Conservation (phyloP, 768 basidiomycete species). For the Lactarius sp. region DNA sequence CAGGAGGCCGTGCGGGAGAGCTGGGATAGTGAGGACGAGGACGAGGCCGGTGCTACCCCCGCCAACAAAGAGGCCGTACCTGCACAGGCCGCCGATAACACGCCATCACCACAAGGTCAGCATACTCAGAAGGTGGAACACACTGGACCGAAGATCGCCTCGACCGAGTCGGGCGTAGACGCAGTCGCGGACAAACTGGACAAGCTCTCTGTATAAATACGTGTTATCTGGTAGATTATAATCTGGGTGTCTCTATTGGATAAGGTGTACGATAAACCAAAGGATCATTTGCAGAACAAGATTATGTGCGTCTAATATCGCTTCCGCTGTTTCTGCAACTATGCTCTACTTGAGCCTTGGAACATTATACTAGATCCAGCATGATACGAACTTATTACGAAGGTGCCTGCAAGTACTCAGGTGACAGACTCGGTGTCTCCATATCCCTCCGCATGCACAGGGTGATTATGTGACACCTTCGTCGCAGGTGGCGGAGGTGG, state of each 20-base stretch:
- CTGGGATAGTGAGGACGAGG: constrained; percentile 74
- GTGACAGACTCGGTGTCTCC: constrained; percentile 15
- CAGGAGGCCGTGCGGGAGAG: constrained; percentile 59
- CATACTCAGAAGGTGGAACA: constrained; percentile 23
- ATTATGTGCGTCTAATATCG: constrained; percentile 5
- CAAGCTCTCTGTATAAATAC: constrained; percentile 45
- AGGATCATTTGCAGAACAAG: background rate
- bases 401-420: constrained; percentile 4
- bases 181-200: constrained; percentile 47
- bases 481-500: constrained; percentile 30
- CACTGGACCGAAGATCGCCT: background rate
- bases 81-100: background rate
- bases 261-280: constrained; percentile 21
- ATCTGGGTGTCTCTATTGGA: constrained; percentile 17
- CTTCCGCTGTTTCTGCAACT: background rate
- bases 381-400: background rate
- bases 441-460: constrained; percentile 7
- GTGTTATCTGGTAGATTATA: constrained; percentile 16
- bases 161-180: constrained; percentile 31
- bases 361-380: background rate
- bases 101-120: constrained; percentile 21
- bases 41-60: constrained; percentile 28
- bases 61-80: background rate
- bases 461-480: constrained; percentile 5
- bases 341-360: background rate